A percentile compares a stretch with the other conserved stretches of the same genome.
Conservation (phyloP, 805 yeast species). For the Ogataea thermomethanolica region DNA sequence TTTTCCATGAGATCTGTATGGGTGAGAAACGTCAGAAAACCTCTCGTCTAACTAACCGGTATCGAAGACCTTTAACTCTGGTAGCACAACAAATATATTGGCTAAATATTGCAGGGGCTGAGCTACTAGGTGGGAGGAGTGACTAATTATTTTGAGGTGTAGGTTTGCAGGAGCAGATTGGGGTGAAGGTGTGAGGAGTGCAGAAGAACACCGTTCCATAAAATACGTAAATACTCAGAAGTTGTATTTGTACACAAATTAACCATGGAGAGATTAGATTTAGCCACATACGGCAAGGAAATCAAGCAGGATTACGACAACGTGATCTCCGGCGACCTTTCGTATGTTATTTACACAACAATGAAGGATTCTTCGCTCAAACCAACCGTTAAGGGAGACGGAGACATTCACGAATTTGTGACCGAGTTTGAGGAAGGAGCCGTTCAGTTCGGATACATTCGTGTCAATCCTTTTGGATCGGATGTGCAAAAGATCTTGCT, state of each 20-base stretch:
- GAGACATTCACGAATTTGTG: constrained; percentile 72
- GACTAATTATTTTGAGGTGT: too few relatives aligned
- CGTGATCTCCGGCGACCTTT: constrained; percentile 73
- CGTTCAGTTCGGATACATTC: constrained; percentile 86
- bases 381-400: constrained; percentile 52
- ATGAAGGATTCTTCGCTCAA: constrained; percentile 49
- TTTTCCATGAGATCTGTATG: too few relatives aligned
- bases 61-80: too few relatives aligned
- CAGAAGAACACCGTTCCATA: constrained; percentile 1
- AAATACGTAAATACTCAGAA: neutral
- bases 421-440: constrained; percentile 80
- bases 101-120: constrained; percentile 7
- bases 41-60: too few relatives aligned
- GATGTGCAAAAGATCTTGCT: constrained; percentile 80
- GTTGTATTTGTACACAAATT: neutral
- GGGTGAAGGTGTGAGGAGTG: constrained; percentile 4
- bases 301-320: constrained; percentile 73
- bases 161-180: too few relatives aligned
- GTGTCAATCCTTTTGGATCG: constrained; percentile 88
- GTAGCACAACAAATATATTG: too few relatives aligned
- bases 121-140: neutral
- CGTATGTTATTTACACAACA: constrained; percentile 82
- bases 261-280: constrained; percentile 52
- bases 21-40: too few relatives aligned
- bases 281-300: constrained; percentile 68